Percentiles rank a stretch among this genome's conserved stretches.
Conservation (phyloP, 768 basidiomycete species). For the Russula ochroleuca region DNA sequence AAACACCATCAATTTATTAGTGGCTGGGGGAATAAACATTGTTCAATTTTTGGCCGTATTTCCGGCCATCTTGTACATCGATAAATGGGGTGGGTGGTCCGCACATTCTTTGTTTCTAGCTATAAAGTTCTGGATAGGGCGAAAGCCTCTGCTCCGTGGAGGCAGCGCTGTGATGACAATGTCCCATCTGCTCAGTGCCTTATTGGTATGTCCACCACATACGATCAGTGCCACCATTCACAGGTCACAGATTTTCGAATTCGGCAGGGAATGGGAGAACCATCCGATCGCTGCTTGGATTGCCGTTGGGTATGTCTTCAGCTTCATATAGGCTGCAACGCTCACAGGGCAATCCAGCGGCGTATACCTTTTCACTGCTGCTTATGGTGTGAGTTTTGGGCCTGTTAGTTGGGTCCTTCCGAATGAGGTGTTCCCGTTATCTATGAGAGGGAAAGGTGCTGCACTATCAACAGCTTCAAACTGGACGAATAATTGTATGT, state of each 20-base stretch:
- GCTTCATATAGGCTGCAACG: background rate
- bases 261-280: slow-evolving; percentile 52
- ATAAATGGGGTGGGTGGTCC: slow-evolving; percentile 45
- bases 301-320: slow-evolving; percentile 55
- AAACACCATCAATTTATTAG: slow-evolving; percentile 56
- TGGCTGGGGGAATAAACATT: slow-evolving; percentile 74
- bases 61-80: slow-evolving; percentile 69
- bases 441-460: slow-evolving; percentile 77
- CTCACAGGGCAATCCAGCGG: slow-evolving; percentile 31
- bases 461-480: slow-evolving; percentile 81
- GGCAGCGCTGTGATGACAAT: slow-evolving; percentile 62
- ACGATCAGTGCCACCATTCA: background rate
- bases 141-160: slow-evolving; percentile 59
- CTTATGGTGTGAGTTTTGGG: slow-evolving; percentile 74
- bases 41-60: slow-evolving; percentile 73
- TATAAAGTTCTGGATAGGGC: slow-evolving; percentile 38
- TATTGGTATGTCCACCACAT: slow-evolving; percentile 44
- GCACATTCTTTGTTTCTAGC: background rate
- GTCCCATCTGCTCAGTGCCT: slow-evolving; percentile 61
- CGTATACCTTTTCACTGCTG: slow-evolving; percentile 70
- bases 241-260: slow-evolving; percentile 42
- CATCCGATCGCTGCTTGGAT: slow-evolving; percentile 60
- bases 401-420: slow-evolving; percentile 84
- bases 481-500: slow-evolving; percentile 71
- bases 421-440: slow-evolving; percentile 76